Base-by-base conservation (phyloP, 1,139 yeast genomes). In the Ogataea hybrid region DNA sequence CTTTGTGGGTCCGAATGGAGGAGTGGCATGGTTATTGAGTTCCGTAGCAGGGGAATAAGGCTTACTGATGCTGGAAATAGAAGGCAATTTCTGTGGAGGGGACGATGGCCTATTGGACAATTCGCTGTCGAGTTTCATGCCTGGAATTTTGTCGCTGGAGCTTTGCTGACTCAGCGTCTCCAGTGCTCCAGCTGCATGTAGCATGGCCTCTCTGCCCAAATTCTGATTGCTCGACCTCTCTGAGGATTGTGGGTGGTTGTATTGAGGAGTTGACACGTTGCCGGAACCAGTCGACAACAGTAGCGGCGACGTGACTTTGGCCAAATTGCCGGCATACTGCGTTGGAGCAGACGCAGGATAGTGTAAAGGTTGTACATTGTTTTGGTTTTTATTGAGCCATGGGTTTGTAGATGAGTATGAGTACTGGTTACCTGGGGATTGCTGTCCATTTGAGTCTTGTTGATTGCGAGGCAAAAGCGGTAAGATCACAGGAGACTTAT, bases 301-400 rank as follows among this genome's bases (percentile, higher is more conserved):
- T 43, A 81, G 65, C 0, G 87, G 87, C 10, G 85, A 79, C 0
- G 86, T 81, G 44, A 81, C 80, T 37, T 81, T 62, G 51, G 76
- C 77, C 44, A 80, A 63, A 31, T 81, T 81, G 0, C 84, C 79
- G 25, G 84, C 85, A 68, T 78, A 81, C 55, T 79, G 85, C 1
- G 85, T 75, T 17, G 87, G 87, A 1, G 85, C 79, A 2, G 84
- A 78, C 4, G 79, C 70, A 6, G 87, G 87, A 57, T 80, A 81
- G 58, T 80, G 83, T 35, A 81, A 64, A 10, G 85, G 84, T 36
- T 76, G 73, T 25, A 59, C 57, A 18, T 43, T 42, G 18, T 49
- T 48, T 22, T 57, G 60, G 6, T 49, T 44, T 38, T 57, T 58
- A 31, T 49, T 55, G 21, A 55, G 34, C 61, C 61, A 54, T 10